phyloP scores from a whole-genome alignment of 2,329 filamentous ascomycete species.

The Fusarium avenaceum region DNA sequence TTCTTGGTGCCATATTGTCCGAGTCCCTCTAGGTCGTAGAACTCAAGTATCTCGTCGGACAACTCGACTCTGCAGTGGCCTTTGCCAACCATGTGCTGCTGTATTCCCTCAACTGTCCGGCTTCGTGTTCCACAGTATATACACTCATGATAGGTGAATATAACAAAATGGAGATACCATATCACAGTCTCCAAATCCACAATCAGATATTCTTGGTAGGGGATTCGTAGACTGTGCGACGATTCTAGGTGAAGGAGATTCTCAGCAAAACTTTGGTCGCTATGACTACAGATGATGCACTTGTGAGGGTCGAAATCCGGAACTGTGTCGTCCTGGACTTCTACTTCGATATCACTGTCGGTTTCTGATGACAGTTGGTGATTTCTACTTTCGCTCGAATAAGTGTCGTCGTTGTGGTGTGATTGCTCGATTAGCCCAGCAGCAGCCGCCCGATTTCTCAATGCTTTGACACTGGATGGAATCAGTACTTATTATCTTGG shows the following conservation, averaged over 20 bases:
- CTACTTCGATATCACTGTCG: neutral
- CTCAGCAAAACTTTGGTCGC: constrained; percentile 50
- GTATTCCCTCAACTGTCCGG: constrained; percentile 59
- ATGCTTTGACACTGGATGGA: neutral
- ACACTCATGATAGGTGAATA: constrained; percentile 64
- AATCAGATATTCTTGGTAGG: constrained; percentile 54
- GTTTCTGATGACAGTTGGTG: neutral
- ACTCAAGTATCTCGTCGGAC: constrained; percentile 54
- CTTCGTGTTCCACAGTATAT: constrained; percentile 63
- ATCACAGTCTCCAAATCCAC: constrained; percentile 64
- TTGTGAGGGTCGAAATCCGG: constrained; percentile 47
- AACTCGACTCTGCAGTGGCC: constrained; percentile 63
- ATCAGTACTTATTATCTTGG: rapidly evolving
- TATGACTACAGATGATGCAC: constrained; percentile 60
- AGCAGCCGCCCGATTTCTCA: constrained; percentile 10
- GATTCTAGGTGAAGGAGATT: constrained; percentile 64
- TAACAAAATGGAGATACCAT: constrained; percentile 62
- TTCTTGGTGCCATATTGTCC: neutral
- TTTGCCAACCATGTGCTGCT: constrained; percentile 65
- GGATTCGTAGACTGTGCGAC: constrained; percentile 62
- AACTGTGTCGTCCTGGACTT: neutral
- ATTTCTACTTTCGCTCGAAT: neutral
- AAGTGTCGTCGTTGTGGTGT: neutral
- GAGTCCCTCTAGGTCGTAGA: constrained; percentile 53
- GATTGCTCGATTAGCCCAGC: neutral